Evolutionary conservation across 129 eudicot genomes (phyloP).

Genomic region (Arctium minus): DNA sequence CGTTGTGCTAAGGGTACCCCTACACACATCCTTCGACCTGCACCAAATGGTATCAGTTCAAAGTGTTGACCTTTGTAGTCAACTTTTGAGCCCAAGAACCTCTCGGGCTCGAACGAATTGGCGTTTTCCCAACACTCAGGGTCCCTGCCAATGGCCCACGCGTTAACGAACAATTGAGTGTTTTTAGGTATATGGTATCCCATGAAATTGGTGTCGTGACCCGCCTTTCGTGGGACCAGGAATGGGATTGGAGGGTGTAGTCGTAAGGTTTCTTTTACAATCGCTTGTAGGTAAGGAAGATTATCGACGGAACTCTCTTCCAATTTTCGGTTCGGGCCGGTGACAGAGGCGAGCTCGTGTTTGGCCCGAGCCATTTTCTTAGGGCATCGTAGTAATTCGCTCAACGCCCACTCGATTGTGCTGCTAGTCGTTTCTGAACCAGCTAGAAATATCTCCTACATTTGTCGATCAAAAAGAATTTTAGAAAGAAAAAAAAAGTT

Average conservation of each 20-base stretch:
- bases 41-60: slow-evolving; percentile 37
- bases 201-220: slow-evolving; percentile 25
- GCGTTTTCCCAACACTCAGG: slow-evolving; percentile 40
- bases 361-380: slow-evolving; percentile 15
- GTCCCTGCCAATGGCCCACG: slow-evolving; percentile 47
- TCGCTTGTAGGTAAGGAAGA: slow-evolving; percentile 39
- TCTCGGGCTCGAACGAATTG: slow-evolving; percentile 35
- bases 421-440: slow-evolving; percentile 46
- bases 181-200: slow-evolving; percentile 36
- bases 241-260: slow-evolving; percentile 39
- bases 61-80: slow-evolving; percentile 43
- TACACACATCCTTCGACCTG: slow-evolving; percentile 37
- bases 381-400: slow-evolving; percentile 26
- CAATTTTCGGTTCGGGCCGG: slow-evolving; percentile 15
- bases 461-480: not conserved
- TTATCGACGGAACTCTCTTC: slow-evolving; percentile 32
- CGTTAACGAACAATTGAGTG: slow-evolving; percentile 36
- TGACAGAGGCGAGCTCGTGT: slow-evolving; percentile 18
- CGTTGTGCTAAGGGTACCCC: slow-evolving; percentile 44
- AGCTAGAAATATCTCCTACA: slow-evolving; percentile 48
- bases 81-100: slow-evolving; percentile 34
- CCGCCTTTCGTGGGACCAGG: slow-evolving; percentile 38
- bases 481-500: not conserved
- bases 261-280: slow-evolving; percentile 34
- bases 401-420: slow-evolving; percentile 35